Conservation (phyloP, 2,329 filamentous ascomycete species). For the Xylogone sp. region DNA sequence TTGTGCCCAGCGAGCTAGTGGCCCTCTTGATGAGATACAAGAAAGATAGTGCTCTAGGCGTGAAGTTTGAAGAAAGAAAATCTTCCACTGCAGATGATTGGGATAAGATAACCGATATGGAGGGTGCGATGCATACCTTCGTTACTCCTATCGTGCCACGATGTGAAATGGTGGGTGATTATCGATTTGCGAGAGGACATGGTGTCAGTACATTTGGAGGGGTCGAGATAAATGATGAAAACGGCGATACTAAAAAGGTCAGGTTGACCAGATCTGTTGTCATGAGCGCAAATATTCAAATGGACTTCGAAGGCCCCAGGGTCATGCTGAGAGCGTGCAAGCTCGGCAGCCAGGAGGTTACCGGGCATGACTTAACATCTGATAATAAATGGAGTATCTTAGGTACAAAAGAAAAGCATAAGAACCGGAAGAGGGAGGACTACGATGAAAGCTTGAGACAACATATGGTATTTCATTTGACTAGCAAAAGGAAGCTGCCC, state of each 20-base stretch:
- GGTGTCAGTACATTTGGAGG: constrained; percentile 13
- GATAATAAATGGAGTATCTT: constrained; percentile 10
- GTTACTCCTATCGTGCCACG: constrained; percentile 18
- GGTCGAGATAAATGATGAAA: not conserved
- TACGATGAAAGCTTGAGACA: constrained; percentile 17
- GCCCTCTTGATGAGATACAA: constrained; percentile 19
- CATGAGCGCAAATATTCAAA: constrained; percentile 20
- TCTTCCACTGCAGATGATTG: not conserved
- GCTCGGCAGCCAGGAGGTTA: constrained; percentile 6
- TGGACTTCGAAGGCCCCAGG: constrained; percentile 20
- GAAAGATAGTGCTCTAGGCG: constrained; percentile 15
- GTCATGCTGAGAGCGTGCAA: constrained; percentile 21
- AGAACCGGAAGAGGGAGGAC: constrained; percentile 4
- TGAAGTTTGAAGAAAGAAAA: constrained; percentile 12
- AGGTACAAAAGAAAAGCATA: constrained; percentile 13
- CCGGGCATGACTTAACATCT: constrained; percentile 9
- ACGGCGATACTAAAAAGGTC: not conserved
- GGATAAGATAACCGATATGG: constrained; percentile 22
- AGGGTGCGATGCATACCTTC: constrained; percentile 22
- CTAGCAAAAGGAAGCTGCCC: constrained; percentile 7
- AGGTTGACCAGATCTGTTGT: constrained; percentile 15
- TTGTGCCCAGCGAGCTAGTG: constrained; percentile 13
- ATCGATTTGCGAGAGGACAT: constrained; percentile 15
- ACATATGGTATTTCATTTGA: constrained; percentile 21
- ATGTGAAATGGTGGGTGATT: constrained; percentile 21